These are phyloP conservation scores for Rhododendron mucronatum DNA, from an alignment of 148 eudicot species.

Conservation along the genomic window DNA sequence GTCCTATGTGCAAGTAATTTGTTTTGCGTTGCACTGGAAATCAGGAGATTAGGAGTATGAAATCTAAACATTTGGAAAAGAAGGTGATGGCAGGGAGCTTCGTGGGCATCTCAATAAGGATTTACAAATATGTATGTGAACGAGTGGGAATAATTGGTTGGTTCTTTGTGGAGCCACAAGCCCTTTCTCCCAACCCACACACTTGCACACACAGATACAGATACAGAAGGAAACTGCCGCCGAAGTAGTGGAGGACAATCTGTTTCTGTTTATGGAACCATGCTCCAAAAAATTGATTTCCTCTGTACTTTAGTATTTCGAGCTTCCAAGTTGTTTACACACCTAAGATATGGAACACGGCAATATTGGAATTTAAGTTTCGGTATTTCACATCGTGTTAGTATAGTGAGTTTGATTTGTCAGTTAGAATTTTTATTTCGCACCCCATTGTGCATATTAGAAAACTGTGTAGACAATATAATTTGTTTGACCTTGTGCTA, in stretches of 20 bases:
- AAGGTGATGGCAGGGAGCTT: neutral
- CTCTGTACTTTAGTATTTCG: neutral
- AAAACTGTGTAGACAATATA: too few relatives aligned
- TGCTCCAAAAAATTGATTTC: neutral
- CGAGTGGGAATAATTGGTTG: neutral
- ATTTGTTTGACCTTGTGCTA: neutral
- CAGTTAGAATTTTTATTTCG: neutral
- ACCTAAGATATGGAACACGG: neutral
- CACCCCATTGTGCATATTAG: neutral
- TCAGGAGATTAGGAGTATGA: neutral
- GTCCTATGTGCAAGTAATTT: neutral
- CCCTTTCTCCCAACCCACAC: neutral
- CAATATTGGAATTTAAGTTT: neutral
- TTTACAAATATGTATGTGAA: neutral
- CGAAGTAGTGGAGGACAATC: neutral
- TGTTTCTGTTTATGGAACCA: neutral
- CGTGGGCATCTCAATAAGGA: neutral
- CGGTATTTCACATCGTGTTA: neutral
- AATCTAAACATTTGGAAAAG: neutral
- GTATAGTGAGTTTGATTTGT: neutral
- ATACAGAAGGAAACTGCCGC: neutral
- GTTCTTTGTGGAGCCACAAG: neutral
- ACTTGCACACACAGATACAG: neutral
- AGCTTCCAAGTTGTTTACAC: neutral
- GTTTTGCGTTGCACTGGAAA: neutral